Conservation (phyloP, 495 filamentous ascomycete species). For the Talaromyces stipitatus region DNA sequence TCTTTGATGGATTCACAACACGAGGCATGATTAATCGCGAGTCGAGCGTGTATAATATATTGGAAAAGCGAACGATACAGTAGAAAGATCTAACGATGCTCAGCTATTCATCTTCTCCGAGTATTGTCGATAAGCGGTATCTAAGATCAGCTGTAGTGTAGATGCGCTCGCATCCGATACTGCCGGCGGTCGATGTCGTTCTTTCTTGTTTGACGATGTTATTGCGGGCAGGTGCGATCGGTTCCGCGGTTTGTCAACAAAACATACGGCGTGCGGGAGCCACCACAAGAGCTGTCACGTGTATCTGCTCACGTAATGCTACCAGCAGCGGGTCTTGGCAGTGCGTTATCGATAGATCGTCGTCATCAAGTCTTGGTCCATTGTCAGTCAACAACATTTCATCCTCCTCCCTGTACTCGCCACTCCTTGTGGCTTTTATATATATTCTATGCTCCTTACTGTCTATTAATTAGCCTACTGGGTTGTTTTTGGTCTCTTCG, state of each 20-base stretch:
- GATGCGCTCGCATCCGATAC: not conserved
- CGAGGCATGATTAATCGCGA: conserved; percentile 57
- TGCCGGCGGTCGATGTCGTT: not conserved
- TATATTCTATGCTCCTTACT: not conserved
- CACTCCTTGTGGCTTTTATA: not conserved
- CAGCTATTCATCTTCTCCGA: conserved; percentile 1
- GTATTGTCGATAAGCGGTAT: not conserved
- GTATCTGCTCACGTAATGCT: not conserved
- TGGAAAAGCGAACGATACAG: conserved; percentile 7
- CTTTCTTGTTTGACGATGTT: not conserved
- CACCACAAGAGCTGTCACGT: conserved; percentile 6
- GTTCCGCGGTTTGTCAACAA: conserved; percentile 11
- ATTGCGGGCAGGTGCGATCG: conserved; percentile 1
- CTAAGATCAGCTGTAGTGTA: not conserved
- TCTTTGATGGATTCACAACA: conserved; percentile 52
- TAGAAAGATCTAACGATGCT: not conserved
- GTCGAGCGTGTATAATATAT: conserved; percentile 13
- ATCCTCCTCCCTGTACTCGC: not conserved
- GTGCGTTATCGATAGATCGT: not conserved
- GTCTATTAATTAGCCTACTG: not conserved
- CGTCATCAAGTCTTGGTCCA: not conserved
- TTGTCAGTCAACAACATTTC: not conserved
- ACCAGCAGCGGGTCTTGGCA: too few relatives aligned
- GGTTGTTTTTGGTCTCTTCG: not conserved
- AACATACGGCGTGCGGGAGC: conserved; percentile 8